Evolutionary conservation across 2,329 filamentous ascomycete genomes (phyloP).

Genomic region (Ophiosphaerella korrae): DNA sequence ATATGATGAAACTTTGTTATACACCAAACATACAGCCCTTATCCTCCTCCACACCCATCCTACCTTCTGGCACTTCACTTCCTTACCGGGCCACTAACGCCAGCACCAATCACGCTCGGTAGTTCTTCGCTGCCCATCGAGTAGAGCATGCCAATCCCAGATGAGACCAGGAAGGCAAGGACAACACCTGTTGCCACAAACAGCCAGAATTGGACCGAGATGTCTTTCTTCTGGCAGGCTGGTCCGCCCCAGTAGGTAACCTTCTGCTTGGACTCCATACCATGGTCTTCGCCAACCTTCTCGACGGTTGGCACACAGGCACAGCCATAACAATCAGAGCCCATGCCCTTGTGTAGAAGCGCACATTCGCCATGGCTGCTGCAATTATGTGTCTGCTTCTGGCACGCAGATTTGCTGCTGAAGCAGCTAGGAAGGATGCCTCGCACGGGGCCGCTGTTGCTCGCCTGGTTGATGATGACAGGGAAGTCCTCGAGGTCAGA

Average conservation of each 20-base stretch:
- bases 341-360: constrained; percentile 62
- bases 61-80: constrained; percentile 37
- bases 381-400: constrained; percentile 74
- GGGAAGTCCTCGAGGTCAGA: constrained; percentile 37
- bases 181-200: constrained; percentile 75
- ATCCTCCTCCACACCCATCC: not conserved
- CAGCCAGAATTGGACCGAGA: constrained; percentile 88
- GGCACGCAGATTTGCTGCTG: constrained; percentile 69
- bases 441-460: constrained; percentile 44
- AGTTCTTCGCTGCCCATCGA: constrained; percentile 84
- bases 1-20: constrained; percentile 24
- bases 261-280: constrained; percentile 55
- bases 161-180: constrained; percentile 69
- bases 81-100: constrained; percentile 70
- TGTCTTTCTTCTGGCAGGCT: constrained; percentile 88
- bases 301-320: constrained; percentile 68
- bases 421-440: constrained; percentile 76
- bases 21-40: constrained; percentile 39
- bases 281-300: constrained; percentile 54
- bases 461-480: constrained; percentile 27
- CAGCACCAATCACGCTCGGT: constrained; percentile 94
- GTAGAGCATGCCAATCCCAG: constrained; percentile 78
- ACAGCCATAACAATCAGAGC: constrained; percentile 74
- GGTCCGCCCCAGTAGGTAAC: constrained; percentile 80
- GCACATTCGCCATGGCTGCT: constrained; percentile 80